Evolutionary conservation across 2,329 filamentous ascomycete genomes (phyloP), one percentile per base, ranked within the genome.

Genomic region (Paracoccidioides brasiliensis): DNA sequence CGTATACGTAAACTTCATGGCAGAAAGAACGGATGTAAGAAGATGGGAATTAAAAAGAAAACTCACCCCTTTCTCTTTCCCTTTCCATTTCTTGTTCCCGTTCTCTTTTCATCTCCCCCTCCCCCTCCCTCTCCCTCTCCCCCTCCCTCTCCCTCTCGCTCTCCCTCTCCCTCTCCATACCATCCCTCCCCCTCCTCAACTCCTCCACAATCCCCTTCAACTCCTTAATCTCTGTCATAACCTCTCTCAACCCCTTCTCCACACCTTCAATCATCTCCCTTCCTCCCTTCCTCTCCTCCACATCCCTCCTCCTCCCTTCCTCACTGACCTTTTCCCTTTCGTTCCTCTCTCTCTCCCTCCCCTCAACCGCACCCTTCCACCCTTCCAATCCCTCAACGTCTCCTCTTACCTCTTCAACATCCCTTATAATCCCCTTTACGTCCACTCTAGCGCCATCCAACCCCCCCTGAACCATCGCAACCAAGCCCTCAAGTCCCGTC

Each of bases 151-250:
- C 41, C 9, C 43, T 28, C 28, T 32, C n/a, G 15, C 57, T 44
- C 30, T 58, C 55, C 41, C 55, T 56, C 22, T 52, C 48, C 38
- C 56, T 48, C 14, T 54, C 52, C 50, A 51, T 45, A 28, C 38
- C 54, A 28, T 40, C 46, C 43, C 14, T 33, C 42, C 43, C 42
- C 43, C 42, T 40, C 53, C 12, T 40, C 38, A 15, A 22, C 14
- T 55, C 53, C 49, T 51, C 37, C 33, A 35, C 55, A 30, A 59
- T 12, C 50, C 54, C 52, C 22, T 56, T 54, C n/a, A 57, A 8
- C 49, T 9, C 41, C 40, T 7, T 42, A 32, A 41, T n/a, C 37
- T 30, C 45, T 12, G 50, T 45, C 37, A 37, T 22, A 51, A 55
- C 37, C 33, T 57, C 53, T 33, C 12, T 51, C n/a, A 51, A 30